A percentile compares a stretch with the other conserved stretches of the same genome.
Conservation (phyloP, 768 basidiomycete genomes). For the Nidularia pulvinata region DNA sequence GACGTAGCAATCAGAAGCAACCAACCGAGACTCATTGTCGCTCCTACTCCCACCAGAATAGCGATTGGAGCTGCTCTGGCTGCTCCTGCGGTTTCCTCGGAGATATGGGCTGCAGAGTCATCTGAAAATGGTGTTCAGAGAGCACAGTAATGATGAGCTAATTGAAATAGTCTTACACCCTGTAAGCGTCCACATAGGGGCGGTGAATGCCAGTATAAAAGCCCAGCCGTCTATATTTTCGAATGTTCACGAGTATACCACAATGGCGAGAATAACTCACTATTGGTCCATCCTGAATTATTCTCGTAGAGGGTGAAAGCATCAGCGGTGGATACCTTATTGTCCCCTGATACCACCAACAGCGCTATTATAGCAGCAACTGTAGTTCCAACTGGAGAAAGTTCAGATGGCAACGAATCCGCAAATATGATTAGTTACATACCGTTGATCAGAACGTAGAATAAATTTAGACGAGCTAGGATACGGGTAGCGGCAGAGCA, state of each 20-base stretch:
- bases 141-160: neutral
- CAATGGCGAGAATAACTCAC: conserved; percentile 29
- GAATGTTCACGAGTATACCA: neutral
- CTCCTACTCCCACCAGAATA: conserved; percentile 62
- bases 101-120: conserved; percentile 76
- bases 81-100: conserved; percentile 71
- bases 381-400: conserved; percentile 54
- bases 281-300: conserved; percentile 64
- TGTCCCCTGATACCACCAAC: conserved; percentile 52
- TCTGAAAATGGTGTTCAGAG: conserved; percentile 34
- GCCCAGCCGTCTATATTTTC: conserved; percentile 64
- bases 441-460: conserved; percentile 70
- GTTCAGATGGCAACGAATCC: neutral
- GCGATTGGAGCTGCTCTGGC: conserved; percentile 66
- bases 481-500: conserved; percentile 70
- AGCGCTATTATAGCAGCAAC: conserved; percentile 62
- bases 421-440: conserved; percentile 1
- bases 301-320: conserved; percentile 75
- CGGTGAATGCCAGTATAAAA: conserved; percentile 69
- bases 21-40: conserved; percentile 65
- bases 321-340: conserved; percentile 64
- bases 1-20: conserved; percentile 64
- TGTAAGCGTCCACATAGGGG: conserved; percentile 81
- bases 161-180: conserved; percentile 48
- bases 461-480: conserved; percentile 67